phyloP scores from a whole-genome alignment of 768 basidiomycete genomes.

The Saitozyma sp. region DNA sequence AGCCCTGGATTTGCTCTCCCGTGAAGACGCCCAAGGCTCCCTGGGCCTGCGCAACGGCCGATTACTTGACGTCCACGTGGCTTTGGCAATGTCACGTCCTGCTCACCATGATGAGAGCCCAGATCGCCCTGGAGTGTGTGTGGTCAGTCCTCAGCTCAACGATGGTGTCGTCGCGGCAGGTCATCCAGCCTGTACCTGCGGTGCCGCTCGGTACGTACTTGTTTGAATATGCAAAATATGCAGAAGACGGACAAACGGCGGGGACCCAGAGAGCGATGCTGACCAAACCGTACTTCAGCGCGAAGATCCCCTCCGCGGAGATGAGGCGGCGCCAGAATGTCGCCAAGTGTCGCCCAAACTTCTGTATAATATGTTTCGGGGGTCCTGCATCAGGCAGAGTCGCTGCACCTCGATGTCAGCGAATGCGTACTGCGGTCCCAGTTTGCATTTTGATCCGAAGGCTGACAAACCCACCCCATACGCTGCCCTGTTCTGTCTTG shows the following conservation, averaged over 20 bases:
- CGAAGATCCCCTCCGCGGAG: slow-evolving; percentile 58
- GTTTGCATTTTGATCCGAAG: too few species aligned
- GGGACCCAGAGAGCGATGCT: slow-evolving; percentile 62
- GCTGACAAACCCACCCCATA: too few species aligned
- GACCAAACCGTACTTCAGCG: slow-evolving; percentile 59
- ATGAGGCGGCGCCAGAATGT: slow-evolving; percentile 55
- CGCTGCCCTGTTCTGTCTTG: too few species aligned
- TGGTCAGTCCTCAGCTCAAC: slow-evolving; percentile 6
- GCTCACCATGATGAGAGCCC: slow-evolving; percentile 61
- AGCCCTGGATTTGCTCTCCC: slow-evolving; percentile 61
- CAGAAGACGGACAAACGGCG: slow-evolving; percentile 55
- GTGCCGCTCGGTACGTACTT: slow-evolving; percentile 11
- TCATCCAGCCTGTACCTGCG: background rate
- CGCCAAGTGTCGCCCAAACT: slow-evolving; percentile 53
- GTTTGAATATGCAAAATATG: slow-evolving; percentile 53
- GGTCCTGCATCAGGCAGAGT: slow-evolving; percentile 59
- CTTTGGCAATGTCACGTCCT: too few species aligned
- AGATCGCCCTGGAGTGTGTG: slow-evolving; percentile 57
- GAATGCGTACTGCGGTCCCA: too few species aligned
- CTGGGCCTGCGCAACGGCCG: slow-evolving; percentile 54
- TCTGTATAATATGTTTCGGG: slow-evolving; percentile 57
- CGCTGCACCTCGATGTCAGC: background rate
- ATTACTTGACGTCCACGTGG: background rate
- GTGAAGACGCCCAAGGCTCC: slow-evolving; percentile 62
- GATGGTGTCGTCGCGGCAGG: background rate